A percentile compares a stretch with the other conserved stretches of the same genome.
phyloP scores from a whole-genome alignment of 371 early-diverging fungal genomes.

The Mortierella sp. region DNA sequence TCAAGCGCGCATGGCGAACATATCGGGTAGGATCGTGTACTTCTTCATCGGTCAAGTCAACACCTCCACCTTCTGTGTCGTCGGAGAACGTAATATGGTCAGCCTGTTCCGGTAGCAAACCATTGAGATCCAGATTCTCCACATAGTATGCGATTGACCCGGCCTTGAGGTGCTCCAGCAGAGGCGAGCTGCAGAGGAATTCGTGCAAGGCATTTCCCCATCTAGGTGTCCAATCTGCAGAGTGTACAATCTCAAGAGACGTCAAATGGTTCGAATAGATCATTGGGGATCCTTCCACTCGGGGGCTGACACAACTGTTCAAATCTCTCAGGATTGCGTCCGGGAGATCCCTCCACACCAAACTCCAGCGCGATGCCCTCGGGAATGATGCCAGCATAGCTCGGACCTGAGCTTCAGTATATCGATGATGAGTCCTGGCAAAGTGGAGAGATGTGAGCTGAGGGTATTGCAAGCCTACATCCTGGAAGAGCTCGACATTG shows the following conservation, averaged over 20 bases:
- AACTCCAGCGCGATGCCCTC: conserved; percentile 18
- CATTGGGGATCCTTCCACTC: background rate
- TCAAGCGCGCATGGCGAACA: background rate
- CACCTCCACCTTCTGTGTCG: background rate
- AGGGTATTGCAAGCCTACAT: conserved; percentile 13
- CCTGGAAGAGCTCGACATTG: conserved; percentile 12
- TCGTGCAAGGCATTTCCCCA: conserved; percentile 31
- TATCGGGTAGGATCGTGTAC: no score
- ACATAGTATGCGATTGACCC: conserved; percentile 25
- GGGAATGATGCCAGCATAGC: conserved; percentile 21
- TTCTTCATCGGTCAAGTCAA: no score
- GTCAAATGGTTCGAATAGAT: conserved; percentile 21
- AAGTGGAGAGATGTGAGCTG: conserved; percentile 33
- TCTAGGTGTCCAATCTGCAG: conserved; percentile 19
- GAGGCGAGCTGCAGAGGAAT: conserved; percentile 19
- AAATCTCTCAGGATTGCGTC: conserved; percentile 23
- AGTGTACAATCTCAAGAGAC: conserved; percentile 24
- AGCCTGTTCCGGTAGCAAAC: conserved; percentile 1
- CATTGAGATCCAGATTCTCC: conserved; percentile 39
- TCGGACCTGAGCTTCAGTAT: conserved; percentile 14
- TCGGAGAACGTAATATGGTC: background rate
- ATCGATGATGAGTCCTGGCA: conserved; percentile 11
- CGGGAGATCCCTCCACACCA: conserved; percentile 25
- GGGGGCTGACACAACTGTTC: conserved; percentile 19
- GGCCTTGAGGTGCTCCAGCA: conserved; percentile 23